These are phyloP conservation scores for Solanum piurae DNA, from an alignment of 257 asterid genomes.

Conservation along the genomic window DNA sequence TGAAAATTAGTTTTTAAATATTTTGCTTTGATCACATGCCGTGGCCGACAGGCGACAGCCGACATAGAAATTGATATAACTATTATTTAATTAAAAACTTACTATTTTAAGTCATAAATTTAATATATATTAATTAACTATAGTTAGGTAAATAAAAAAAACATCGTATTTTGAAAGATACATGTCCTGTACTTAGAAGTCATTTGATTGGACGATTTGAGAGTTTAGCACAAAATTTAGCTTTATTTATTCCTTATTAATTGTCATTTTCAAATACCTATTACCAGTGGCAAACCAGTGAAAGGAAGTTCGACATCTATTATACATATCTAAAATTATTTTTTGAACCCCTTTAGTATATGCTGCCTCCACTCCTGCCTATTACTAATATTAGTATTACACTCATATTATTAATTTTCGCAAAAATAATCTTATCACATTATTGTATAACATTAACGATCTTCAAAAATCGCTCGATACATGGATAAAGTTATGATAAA, in stretches of 20 bases:
- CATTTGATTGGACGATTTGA: background rate
- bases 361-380: background rate
- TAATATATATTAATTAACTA: background rate
- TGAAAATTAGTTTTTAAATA: background rate
- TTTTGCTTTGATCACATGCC: background rate
- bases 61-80: background rate
- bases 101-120: background rate
- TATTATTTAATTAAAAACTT: background rate
- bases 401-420: background rate
- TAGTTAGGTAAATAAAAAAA: background rate
- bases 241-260: background rate
- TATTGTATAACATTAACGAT: background rate
- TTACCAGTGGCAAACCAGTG: no score
- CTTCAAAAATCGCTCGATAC: background rate
- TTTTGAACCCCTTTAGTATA: no score
- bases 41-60: background rate
- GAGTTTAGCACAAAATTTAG: background rate
- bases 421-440: background rate
- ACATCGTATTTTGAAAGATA: background rate
- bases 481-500: background rate
- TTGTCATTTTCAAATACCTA: background rate
- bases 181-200: background rate
- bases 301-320: no score
- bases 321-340: no score
- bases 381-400: background rate